These are phyloP conservation scores for Murraya paniculata DNA, from an alignment of 345 rosid species.

Conservation along the genomic window DNA sequence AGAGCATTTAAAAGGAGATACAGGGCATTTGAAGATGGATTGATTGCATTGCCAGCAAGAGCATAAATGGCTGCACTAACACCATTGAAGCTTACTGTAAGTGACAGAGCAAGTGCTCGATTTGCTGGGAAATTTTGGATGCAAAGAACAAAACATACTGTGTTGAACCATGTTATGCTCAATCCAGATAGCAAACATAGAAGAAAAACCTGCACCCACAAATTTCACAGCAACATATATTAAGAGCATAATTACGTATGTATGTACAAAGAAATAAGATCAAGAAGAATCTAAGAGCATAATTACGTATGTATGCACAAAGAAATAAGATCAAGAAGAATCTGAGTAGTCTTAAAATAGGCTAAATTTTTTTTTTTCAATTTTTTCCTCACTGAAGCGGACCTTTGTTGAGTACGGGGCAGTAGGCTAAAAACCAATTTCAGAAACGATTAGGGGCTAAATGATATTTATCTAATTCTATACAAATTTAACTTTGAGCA, in stretches of 20 bases:
- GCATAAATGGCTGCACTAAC: constrained; percentile 88
- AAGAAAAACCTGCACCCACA: constrained; percentile 59
- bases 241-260: too few species aligned
- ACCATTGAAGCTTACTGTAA: constrained; percentile 91
- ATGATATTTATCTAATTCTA: not conserved
- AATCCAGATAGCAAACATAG: constrained; percentile 84
- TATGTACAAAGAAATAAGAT: too few species aligned
- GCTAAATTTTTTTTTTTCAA: too few species aligned
- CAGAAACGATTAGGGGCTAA: not conserved
- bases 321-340: too few species aligned
- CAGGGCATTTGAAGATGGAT: constrained; percentile 44
- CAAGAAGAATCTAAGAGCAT: too few species aligned
- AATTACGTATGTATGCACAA: too few species aligned
- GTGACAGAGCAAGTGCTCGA: constrained; percentile 79
- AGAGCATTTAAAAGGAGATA: constrained; percentile 80
- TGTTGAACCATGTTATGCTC: constrained; percentile 98
- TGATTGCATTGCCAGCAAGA: constrained; percentile 68
- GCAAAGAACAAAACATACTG: constrained; percentile 92
- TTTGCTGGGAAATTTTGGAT: constrained; percentile 74
- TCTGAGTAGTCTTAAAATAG: too few species aligned
- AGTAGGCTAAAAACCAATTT: too few species aligned
- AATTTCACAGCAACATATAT: not conserved
- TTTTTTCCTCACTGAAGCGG: too few species aligned
- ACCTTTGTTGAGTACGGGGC: too few species aligned
- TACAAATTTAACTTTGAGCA: not conserved